phyloP scores from a whole-genome alignment of 2,329 filamentous ascomycete species.

The Verticillium nonalfalfae region DNA sequence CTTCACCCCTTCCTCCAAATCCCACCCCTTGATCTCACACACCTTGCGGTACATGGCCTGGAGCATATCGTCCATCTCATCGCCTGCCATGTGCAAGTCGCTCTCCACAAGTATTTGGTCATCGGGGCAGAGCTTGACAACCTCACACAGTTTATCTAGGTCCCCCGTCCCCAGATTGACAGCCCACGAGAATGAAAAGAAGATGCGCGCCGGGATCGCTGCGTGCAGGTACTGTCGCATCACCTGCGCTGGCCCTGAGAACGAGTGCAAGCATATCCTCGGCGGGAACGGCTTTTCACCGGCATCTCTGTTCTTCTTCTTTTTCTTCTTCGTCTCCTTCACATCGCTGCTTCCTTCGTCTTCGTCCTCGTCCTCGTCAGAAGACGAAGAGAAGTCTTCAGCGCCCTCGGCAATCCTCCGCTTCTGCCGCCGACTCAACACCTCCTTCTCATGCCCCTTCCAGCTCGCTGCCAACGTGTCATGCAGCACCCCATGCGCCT shows the following conservation, averaged over 20 bases:
- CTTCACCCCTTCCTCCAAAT: constrained; percentile 61
- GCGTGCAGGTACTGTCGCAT: constrained; percentile 73
- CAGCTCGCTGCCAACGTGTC: constrained; percentile 60
- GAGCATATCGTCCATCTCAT: constrained; percentile 70
- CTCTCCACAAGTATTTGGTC: constrained; percentile 81
- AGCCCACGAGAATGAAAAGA: constrained; percentile 79
- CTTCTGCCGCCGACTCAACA: constrained; percentile 53
- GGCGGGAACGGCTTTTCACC: constrained; percentile 66
- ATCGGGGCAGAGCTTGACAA: constrained; percentile 69
- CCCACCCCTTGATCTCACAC: constrained; percentile 74
- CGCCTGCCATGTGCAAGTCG: constrained; percentile 78
- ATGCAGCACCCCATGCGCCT: constrained; percentile 66
- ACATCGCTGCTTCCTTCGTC: constrained; percentile 10
- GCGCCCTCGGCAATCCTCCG: constrained; percentile 39
- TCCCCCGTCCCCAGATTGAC: constrained; percentile 66
- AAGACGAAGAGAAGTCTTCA: constrained; percentile 33
- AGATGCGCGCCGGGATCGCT: constrained; percentile 68
- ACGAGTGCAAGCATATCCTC: constrained; percentile 89
- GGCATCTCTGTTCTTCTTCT: background rate
- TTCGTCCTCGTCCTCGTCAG: constrained; percentile 22
- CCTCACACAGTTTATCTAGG: constrained; percentile 47
- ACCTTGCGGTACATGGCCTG: constrained; percentile 72
- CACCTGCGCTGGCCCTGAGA: constrained; percentile 69
- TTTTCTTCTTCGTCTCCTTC: background rate
- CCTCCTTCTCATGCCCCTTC: constrained; percentile 61